Base-by-base conservation (phyloP, 345 rosid genomes). In the Heritiera fomes region DNA sequence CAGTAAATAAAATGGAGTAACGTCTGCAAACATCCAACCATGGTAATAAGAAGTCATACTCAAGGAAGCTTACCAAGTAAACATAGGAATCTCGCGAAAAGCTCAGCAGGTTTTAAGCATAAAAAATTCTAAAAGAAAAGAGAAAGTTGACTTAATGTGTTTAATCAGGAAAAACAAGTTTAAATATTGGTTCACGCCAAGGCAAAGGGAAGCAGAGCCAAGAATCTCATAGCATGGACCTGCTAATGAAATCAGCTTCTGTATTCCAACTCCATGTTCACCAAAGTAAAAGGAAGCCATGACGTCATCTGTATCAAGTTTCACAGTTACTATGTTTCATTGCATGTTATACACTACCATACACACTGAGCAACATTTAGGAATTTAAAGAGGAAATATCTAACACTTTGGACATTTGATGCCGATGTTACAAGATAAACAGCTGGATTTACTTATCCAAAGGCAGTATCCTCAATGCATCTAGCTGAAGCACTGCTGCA, bases 1-100 rank as follows among this genome's bases (percentile, higher is more conserved):
- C 92, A 90, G 89, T 94, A 94, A 56, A 94, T 88, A 73, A 91
- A 92, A 86, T 91, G 92, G 8, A 92, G 93, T 76, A 92, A 87
- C 66, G 89, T 87, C 97, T 90, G 90, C 82, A 84, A 79, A 62
- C 32, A 80, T 52, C 62, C 67, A 82, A 79, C 15, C 77, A 75
- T 45, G 9, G 59, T 71, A 43, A 52, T 70, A 72, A 79, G 38
- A 80, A 77, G 68, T 66, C 49, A 64, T 43, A 34, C 32, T 62
- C 64, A 69, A 5, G 46, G 64, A 62, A 40, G 53, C 20, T 28
- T 53, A 60, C 47, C 38, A 30, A 34, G 20, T 45, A 20, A 32
- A 18, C 47, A 6, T 23, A 28, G 73, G 53, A 77, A 72, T 28
- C 20, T 58, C 12, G 32, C 47, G 55, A 62, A 40, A 64, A 52